Base-by-base conservation (phyloP, 2,329 filamentous ascomycete genomes). In the Fonsecaea pedrosoi region DNA sequence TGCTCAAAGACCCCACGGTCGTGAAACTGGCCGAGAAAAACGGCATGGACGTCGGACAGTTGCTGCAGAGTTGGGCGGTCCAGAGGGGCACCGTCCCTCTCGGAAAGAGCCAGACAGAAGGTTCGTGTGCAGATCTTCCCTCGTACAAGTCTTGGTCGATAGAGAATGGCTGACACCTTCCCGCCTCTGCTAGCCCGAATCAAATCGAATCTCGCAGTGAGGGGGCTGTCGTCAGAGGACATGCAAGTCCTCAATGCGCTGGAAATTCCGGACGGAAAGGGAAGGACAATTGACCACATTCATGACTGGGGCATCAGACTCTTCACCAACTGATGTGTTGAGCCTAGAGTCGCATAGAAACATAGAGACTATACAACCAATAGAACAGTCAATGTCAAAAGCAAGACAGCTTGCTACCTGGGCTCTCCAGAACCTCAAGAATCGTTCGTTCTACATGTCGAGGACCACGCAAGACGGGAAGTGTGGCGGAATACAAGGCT, bases 81-180 rank as follows among this genome's bases (percentile, higher is more conserved):
- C 83, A 84, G 64, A 83, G 89, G 60, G 88, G 89, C 66, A 90
- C 90, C 75, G 83, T 86, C 45, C 89, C 90, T 45, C 81, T 91
- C 67, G 88, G 89, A 73, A 91, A 91, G 85, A 89, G 87, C 79
- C 87, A 87, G 56, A 90, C 87, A 9, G 59, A 67, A 45, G 54
- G 59, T 66, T 18, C 50, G 64, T 54, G 13, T 30, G 10, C 15
- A 9, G 12, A 2, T 37, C 0, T 38, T 21, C 34, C 18, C 1
- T 40, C 18, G 9, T 25, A 3, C 5, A 10, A 40, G 6, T 15
- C 9, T 8, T n/a, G 5, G 21, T 40, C 12, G 2, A 40, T 4
- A 32, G 34, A 15, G 32, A 10, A 8, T 54, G 32, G 8, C 59
- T 38, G 18, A 40, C 60, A 45, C 30, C 30, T 9, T n/a, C 13